Evolutionary conservation across 2,329 filamentous ascomycete species (phyloP), one percentile per base, ranked within the genome.

Genomic region (Truncatella angustata): DNA sequence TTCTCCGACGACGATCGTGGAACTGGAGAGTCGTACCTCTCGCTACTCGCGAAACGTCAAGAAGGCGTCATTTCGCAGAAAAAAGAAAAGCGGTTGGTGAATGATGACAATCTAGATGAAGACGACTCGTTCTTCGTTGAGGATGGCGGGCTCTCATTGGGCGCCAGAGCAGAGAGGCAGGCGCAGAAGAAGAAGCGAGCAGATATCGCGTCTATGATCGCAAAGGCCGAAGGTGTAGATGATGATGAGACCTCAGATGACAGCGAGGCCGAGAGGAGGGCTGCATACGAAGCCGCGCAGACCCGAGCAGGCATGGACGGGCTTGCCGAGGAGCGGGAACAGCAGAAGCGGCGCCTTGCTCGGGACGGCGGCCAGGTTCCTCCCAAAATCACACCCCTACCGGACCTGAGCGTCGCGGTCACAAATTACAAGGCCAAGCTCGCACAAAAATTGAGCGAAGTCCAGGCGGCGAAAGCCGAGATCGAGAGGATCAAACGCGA

Each of bases 101-200:
- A 80, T 30, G 93, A 97, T 61, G 93, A 97, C 66, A 91, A 97
- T 63, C 80, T 97, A 0, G 90, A 89, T 34, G 94, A 97, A 71
- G 92, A 91, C 0, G 97, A 96, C 60, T 93, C 97, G 54, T 87
- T 93, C 50, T 96, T 90, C 61, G 90, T 94, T 7, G 89, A 94
- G 36, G 90, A 96, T 64, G 91, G 89, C 7, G 83, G 84, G 6
- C 82, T 97, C 9, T 82, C 89, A 1, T 76, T 97, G 0, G 90
- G 91, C 30, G 84, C 80, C 56, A 89, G 88, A 55, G 91, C 91
- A 0, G 90, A 94, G 69, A 83, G 81, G 18, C 89, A 91, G 59
- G 86, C 82, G 0, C 75, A 81, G 45, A 78, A 77, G 49, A 80
- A 79, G 40, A 82, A 89, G 26, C 83, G 89, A 26, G 81, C 85